Conservation (phyloP, 306 rosid genomes). For the Sophora flavescens region DNA sequence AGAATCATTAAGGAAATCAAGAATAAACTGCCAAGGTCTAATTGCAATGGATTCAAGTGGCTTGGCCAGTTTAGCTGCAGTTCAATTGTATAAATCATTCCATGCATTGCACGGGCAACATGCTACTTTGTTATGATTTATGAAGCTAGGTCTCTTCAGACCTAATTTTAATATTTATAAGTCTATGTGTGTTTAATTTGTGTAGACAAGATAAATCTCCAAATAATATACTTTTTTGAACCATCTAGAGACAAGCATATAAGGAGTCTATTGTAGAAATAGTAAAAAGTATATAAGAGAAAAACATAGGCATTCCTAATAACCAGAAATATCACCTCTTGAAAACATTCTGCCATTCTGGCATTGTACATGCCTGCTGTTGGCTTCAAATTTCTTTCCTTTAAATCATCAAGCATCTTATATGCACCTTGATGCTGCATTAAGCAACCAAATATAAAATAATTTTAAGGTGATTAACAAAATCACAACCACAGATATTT, state of each 20-base stretch:
- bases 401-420: slow-evolving; percentile 58
- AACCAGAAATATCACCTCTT: slow-evolving; percentile 61
- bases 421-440: slow-evolving; percentile 70
- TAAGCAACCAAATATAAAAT: slow-evolving; percentile 34
- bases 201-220: slow-evolving; percentile 3
- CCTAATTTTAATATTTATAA: neutral
- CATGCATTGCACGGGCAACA: slow-evolving; percentile 7
- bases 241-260: slow-evolving; percentile 7
- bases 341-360: slow-evolving; percentile 69
- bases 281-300: neutral
- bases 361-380: slow-evolving; percentile 67
- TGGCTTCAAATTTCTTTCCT: slow-evolving; percentile 54
- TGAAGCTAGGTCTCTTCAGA: slow-evolving; percentile 3
- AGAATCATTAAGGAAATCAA: neutral
- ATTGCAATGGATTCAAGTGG: neutral
- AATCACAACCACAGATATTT: slow-evolving; percentile 26
- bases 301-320: slow-evolving; percentile 10
- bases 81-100: slow-evolving; percentile 4
- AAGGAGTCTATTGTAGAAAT: slow-evolving; percentile 26
- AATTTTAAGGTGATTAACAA: slow-evolving; percentile 19
- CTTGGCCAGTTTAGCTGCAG: slow-evolving; percentile 5
- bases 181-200: neutral
- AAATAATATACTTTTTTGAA: slow-evolving; percentile 1
- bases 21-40: slow-evolving; percentile 6
- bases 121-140: neutral